Base-by-base conservation (phyloP, 768 basidiomycete genomes). In the Calocybe indica region DNA sequence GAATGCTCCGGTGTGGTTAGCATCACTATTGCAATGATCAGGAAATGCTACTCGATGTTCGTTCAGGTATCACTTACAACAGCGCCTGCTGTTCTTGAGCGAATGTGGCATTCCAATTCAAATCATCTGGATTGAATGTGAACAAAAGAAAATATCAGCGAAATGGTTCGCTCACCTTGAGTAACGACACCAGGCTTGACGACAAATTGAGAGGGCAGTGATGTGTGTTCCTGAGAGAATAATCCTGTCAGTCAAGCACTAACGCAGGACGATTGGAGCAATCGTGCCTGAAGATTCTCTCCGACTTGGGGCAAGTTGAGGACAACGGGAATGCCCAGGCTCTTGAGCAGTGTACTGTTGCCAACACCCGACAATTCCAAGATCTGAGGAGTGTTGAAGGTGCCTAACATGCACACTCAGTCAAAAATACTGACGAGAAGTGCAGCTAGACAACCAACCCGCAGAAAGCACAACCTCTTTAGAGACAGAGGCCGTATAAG, bases 381-480 rank as follows among this genome's bases (percentile, higher is more conserved):
- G 10, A 76, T 55, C 14, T 72, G 73, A 66, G 45, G 62, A 68
- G 42, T 22, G 37, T 33, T 39, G 8, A 40, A 34, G 32, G 43
- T 45, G 33, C 29, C 7, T 13, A 12, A 9, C 12, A 30, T 40
- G 22, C 22, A 22, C 22, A 22, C 22, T 36, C 15, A 13, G 29
- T 13, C 36, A 34, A 10, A 28, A 5, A 15, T 31, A 31, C 6
- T n/a, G 22, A 6, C 5, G 14, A 15, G 28, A 45, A 12, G 9
- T 40, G 41, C 38, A 29, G 40, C 48, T 13, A 41, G 45, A 9
- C 46, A 37, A 29, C 41, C 49, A 59, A 59, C 70, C 72, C 11
- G 70, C 65, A 22, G 63, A 63, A 6, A 79, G 58, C 42, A 80
- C 71, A 37, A 79, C 74, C 55, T 82, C 79, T 43, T 68, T 69